phyloP scores from a whole-genome alignment of 371 early-diverging fungal genomes.

The Quaeritorhiza haematococci region DNA sequence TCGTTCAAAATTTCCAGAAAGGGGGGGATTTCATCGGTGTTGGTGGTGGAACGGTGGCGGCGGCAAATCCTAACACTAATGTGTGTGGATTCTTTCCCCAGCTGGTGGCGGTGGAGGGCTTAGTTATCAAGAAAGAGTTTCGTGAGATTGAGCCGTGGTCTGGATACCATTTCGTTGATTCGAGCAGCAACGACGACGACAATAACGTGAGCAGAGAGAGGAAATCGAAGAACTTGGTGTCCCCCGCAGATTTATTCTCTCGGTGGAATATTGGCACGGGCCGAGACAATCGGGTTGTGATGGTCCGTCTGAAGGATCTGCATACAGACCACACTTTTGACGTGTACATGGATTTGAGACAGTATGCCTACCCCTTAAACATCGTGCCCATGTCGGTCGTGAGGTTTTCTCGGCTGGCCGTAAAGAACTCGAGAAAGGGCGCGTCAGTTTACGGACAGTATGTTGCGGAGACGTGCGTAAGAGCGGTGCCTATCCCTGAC shows the following conservation, averaged over 20 bases:
- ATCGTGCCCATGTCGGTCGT: conserved; percentile 6
- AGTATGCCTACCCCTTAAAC: conserved; percentile 6
- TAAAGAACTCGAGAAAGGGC: conserved; percentile 9
- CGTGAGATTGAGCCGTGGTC: conserved; percentile 8
- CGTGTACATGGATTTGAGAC: conserved; percentile 15
- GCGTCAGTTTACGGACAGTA: background rate
- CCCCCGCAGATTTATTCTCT: background rate
- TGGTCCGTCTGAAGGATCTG: conserved; percentile 5
- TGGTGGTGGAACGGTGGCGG: no score
- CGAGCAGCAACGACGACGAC: no score
- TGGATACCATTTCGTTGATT: no score
- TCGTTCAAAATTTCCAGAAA: no score
- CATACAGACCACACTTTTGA: conserved; percentile 2
- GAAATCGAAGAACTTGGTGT: background rate
- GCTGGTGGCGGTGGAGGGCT: conserved; percentile 7
- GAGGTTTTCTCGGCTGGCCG: conserved; percentile 1
- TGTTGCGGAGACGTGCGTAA: background rate
- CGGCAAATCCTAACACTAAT: no score
- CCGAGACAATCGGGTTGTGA: conserved; percentile 6
- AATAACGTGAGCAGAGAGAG: no score
- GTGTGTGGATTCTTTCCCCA: no score
- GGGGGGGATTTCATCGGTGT: no score
- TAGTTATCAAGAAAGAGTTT: conserved; percentile 4
- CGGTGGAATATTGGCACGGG: conserved; percentile 7
- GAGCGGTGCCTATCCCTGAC: background rate